These are phyloP conservation scores for Kodamaea kakaduensis DNA, from an alignment of 805 yeast species.

Conservation along the genomic window DNA sequence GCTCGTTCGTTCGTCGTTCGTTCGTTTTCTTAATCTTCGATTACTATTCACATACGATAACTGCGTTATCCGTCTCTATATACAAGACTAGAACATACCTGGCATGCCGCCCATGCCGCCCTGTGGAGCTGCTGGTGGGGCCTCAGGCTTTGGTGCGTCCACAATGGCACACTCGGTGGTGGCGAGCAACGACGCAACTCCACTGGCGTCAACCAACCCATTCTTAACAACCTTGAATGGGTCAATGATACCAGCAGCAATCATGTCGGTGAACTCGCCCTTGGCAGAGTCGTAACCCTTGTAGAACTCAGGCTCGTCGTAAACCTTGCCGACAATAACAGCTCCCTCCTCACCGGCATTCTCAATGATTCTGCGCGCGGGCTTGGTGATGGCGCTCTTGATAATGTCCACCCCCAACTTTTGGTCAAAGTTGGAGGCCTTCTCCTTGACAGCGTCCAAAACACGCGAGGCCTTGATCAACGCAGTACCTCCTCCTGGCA, in stretches of 20 bases:
- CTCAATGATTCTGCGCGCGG: constrained; percentile 92
- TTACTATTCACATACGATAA: no score
- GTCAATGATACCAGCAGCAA: constrained; percentile 94
- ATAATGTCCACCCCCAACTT: constrained; percentile 93
- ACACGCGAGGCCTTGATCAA: constrained; percentile 83
- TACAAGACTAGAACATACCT: constrained; percentile 41
- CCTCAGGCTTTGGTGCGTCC: constrained; percentile 70
- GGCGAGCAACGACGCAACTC: constrained; percentile 95
- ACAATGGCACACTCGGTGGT: constrained; percentile 98
- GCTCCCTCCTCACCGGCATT: constrained; percentile 98
- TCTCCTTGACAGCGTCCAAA: constrained; percentile 66
- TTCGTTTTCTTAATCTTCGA: no score
- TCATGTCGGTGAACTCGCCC: constrained; percentile 93
- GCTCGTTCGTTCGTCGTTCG: no score
- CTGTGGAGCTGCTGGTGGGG: constrained; percentile 53
- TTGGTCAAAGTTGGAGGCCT: constrained; percentile 81
- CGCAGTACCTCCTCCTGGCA: constrained; percentile 99
- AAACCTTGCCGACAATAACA: constrained; percentile 88
- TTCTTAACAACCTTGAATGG: constrained; percentile 97
- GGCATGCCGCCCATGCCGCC: constrained; percentile 56
- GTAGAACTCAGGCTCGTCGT: constrained; percentile 68
- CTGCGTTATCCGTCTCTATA: no score
- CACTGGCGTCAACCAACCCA: constrained; percentile 93
- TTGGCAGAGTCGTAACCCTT: constrained; percentile 88
- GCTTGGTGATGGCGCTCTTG: constrained; percentile 87